phyloP scores from a whole-genome alignment of 139 green algal species.

The Chlorella vulgaris region DNA sequence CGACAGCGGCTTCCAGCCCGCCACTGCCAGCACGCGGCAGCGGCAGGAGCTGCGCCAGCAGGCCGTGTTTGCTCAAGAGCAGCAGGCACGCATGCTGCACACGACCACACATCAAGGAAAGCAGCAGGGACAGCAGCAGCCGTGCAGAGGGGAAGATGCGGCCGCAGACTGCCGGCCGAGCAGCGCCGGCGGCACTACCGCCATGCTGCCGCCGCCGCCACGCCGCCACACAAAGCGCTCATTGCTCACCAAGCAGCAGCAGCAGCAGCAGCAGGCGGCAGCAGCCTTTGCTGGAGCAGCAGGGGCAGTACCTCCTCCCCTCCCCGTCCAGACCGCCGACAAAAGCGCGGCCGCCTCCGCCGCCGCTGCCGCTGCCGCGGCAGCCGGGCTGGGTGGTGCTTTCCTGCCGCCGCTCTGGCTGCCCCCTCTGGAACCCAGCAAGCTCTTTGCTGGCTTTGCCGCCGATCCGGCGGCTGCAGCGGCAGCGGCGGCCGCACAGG shows the following conservation, averaged over 20 bases:
- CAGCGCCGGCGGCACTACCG: background rate
- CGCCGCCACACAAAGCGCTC: too few species aligned
- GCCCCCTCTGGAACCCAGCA: background rate
- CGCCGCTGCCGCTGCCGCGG: background rate
- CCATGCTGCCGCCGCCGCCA: conserved; percentile 22
- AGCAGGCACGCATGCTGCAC: conserved; percentile 14
- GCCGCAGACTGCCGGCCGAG: background rate
- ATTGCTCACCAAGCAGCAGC: background rate
- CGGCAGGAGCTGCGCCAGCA: conserved; percentile 19
- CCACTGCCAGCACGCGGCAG: background rate
- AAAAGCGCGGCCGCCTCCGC: background rate
- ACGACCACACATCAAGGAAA: too few species aligned
- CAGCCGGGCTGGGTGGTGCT: background rate
- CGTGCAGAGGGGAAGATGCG: too few species aligned
- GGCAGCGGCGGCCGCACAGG: too few species aligned
- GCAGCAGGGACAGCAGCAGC: conserved; percentile 16
- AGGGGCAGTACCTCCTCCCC: too few species aligned
- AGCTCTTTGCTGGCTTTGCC: too few species aligned
- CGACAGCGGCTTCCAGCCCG: conserved; percentile 1
- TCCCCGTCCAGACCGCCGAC: too few species aligned
- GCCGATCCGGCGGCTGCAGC: too few species aligned
- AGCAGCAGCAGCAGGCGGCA: background rate
- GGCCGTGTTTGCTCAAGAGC: conserved; percentile 32
- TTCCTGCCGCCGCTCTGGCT: background rate
- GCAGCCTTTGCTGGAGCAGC: too few species aligned